Conservation (phyloP, 139 green algal genomes). For the Yamagishiella unicocca region DNA sequence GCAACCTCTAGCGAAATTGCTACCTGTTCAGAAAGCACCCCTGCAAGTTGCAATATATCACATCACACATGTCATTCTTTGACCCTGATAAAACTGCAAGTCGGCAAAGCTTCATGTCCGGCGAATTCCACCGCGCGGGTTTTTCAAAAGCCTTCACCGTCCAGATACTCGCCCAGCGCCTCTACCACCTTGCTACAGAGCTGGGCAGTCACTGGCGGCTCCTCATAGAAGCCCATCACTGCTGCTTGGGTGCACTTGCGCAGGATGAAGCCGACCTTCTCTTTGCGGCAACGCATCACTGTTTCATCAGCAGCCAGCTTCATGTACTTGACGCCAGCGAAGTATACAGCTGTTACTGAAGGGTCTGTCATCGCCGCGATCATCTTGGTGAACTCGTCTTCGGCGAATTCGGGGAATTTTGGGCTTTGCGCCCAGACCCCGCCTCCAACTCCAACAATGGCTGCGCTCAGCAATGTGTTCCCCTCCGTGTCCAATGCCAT, state of each 20-base stretch:
- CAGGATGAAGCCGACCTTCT: slow-evolving; percentile 69
- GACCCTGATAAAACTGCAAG: too few relatives aligned
- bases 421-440: slow-evolving; percentile 74
- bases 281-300: slow-evolving; percentile 79
- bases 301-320: slow-evolving; percentile 32
- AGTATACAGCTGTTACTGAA: not conserved
- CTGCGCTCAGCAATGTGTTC: slow-evolving; percentile 63
- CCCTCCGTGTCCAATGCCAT: slow-evolving; percentile 64
- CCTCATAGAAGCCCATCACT: slow-evolving; percentile 79
- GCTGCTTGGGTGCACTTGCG: slow-evolving; percentile 78
- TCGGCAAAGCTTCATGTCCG: too few relatives aligned
- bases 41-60: too few relatives aligned
- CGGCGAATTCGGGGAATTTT: slow-evolving; percentile 68
- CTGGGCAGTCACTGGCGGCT: slow-evolving; percentile 62
- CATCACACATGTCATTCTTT: too few relatives aligned
- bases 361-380: slow-evolving; percentile 64
- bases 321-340: slow-evolving; percentile 59
- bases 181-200: slow-evolving; percentile 80
- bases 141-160: slow-evolving; percentile 69
- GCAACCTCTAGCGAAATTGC: too few relatives aligned
- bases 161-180: slow-evolving; percentile 79
- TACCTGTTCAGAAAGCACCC: too few relatives aligned
- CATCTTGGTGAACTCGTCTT: slow-evolving; percentile 59
- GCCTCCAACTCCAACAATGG: slow-evolving; percentile 80
- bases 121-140: too few relatives aligned